Evolutionary conservation across 2,329 filamentous ascomycete genomes (phyloP).

Genomic region (Scedosporium aurantiacum): DNA sequence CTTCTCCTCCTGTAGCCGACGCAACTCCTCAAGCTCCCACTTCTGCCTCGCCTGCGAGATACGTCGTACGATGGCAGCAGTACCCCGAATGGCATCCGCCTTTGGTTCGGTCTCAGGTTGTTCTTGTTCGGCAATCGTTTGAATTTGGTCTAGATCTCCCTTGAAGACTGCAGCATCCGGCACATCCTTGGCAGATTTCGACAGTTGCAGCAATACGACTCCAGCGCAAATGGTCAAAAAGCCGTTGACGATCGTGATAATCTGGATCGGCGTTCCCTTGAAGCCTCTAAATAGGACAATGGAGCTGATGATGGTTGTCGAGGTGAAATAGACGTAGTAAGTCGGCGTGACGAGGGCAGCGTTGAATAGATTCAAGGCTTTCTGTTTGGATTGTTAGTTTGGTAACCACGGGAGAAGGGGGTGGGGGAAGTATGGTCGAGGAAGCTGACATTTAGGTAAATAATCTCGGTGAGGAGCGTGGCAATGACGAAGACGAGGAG

Average conservation of each 20-base stretch:
- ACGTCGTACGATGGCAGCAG: constrained; percentile 76
- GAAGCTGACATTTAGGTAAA: constrained; percentile 82
- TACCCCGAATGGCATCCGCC: constrained; percentile 86
- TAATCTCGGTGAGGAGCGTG: constrained; percentile 88
- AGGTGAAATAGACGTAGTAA: constrained; percentile 98
- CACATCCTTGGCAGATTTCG: constrained; percentile 95
- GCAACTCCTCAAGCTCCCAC: constrained; percentile 70
- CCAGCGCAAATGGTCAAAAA: constrained; percentile 91
- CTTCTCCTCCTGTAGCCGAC: constrained; percentile 69
- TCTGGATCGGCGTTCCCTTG: constrained; percentile 70
- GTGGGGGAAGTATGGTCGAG: neutral
- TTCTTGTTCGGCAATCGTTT: constrained; percentile 88
- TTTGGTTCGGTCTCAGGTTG: constrained; percentile 95
- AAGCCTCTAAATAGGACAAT: constrained; percentile 89
- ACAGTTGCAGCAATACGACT: constrained; percentile 87
- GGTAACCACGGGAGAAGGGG: neutral
- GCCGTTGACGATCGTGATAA: constrained; percentile 82
- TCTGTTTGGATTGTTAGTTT: constrained; percentile 43
- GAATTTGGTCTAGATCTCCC: constrained; percentile 87
- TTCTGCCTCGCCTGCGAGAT: constrained; percentile 66
- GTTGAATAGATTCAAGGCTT: constrained; percentile 96
- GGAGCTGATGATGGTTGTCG: constrained; percentile 86
- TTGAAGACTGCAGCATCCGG: constrained; percentile 86
- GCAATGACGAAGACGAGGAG: constrained; percentile 78
- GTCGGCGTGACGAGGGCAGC: constrained; percentile 94